These are phyloP conservation scores for Ceratocystis ficicola DNA, from an alignment of 2,329 filamentous ascomycete species.

Conservation along the genomic window DNA sequence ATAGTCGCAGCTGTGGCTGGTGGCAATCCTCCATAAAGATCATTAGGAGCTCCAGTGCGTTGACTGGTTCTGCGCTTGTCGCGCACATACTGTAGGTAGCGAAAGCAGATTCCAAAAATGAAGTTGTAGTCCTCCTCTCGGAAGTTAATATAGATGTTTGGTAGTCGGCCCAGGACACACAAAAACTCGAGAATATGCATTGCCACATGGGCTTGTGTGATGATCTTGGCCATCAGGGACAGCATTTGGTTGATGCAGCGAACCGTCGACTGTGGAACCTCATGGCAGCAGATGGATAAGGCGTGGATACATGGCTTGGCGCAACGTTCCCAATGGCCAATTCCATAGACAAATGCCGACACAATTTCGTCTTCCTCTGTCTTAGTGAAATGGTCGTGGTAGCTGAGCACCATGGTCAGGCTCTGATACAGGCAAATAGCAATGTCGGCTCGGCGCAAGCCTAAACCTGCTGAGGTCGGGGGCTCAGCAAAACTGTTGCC, in stretches of 20 bases:
- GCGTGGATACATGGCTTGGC: slow-evolving; percentile 92
- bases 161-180: slow-evolving; percentile 73
- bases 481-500: slow-evolving; percentile 69
- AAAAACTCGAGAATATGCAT: slow-evolving; percentile 94
- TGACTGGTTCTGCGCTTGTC: slow-evolving; percentile 46
- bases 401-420: slow-evolving; percentile 78
- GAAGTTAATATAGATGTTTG: slow-evolving; percentile 76
- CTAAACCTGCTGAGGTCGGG: slow-evolving; percentile 49
- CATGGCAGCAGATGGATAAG: slow-evolving; percentile 86
- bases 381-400: slow-evolving; percentile 73
- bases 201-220: slow-evolving; percentile 82
- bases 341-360: slow-evolving; percentile 71
- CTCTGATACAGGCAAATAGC: slow-evolving; percentile 79
- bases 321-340: slow-evolving; percentile 72
- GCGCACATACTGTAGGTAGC: slow-evolving; percentile 79
- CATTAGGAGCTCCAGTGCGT: slow-evolving; percentile 29
- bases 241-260: slow-evolving; percentile 77
- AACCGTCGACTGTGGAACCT: slow-evolving; percentile 75
- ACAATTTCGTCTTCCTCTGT: slow-evolving; percentile 83
- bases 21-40: neutral
- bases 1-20: slow-evolving; percentile 22
- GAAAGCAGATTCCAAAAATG: slow-evolving; percentile 89
- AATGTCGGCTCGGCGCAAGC: slow-evolving; percentile 75
- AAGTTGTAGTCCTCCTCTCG: slow-evolving; percentile 84
- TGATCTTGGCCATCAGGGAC: slow-evolving; percentile 88